Evolutionary conservation across 345 rosid species (phyloP), one percentile per base, ranked within the genome.

Genomic region (Cochlearia excelsa): DNA sequence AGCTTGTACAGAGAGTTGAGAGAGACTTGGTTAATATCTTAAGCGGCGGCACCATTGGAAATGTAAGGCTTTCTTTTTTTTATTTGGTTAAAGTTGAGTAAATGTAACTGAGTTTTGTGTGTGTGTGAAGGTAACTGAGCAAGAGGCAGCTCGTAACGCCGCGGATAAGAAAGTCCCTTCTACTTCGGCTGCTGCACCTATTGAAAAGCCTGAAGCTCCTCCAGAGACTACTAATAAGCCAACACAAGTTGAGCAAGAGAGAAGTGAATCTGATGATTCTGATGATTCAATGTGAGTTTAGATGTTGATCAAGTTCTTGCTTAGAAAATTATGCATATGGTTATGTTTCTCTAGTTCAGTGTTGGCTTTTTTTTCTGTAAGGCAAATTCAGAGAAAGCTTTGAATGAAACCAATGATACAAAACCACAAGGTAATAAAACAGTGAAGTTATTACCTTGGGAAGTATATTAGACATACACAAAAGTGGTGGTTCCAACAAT

Each of bases 231-330:
- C 78, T 54, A 54, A 27, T 11, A 80, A 79, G 63, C 76, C 76
- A 3, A 76, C 66, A 43, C 85, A 73, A 59, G 80, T 79, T 61
- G 77, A 67, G 10, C 61, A 43, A 1, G 92, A 84, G 53, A 84
- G 95, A 70, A 84, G 88, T 9, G 99, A 89, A 45, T 80, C 99
- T n/a, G 99, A 93, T 54, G 99, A 85, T 30, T 81, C 96, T 5
- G 99, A 93, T 9, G 99, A 89, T 63, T 89, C 97, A 9, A 67
- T 77, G 43, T 39, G 43, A 39, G n/a, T 39, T 39, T 9, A 39
- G 23, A 16, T 16, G 35, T 33, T 33, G 35, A 33, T 3, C 35
- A 33, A 33, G 35, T 33, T 33, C 35, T 33, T 33, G 35, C 35
- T 33, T 33, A 33, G 35, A 33, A 33, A 33, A 33, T 33, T 5